A percentile compares a stretch with the other conserved stretches of the same genome.
Conservation (phyloP, 1,139 yeast species). For the Yamadazyma diddensiae region DNA sequence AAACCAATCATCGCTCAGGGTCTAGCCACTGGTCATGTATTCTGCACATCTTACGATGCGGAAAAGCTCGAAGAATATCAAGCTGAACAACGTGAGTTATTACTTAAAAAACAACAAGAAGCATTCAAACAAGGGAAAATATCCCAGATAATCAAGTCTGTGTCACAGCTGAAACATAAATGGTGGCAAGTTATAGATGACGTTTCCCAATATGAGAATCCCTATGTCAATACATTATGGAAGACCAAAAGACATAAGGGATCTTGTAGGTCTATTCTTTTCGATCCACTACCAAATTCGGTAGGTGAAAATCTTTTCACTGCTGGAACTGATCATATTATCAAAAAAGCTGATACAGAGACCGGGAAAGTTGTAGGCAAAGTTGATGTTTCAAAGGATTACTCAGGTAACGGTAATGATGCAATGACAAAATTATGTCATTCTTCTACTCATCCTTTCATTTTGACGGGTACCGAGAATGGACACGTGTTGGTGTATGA, state of each 20-base stretch:
- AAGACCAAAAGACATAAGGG: conserved; percentile 88
- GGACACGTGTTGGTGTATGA: conserved; percentile 68
- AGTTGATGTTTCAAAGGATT: conserved; percentile 26
- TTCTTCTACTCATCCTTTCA: conserved; percentile 60
- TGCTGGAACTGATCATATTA: conserved; percentile 75
- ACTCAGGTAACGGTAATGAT: conserved; percentile 26
- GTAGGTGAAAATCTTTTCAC: conserved; percentile 59
- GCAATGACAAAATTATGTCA: conserved; percentile 59
- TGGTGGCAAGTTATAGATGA: conserved; percentile 51
- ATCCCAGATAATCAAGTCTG: conserved; percentile 27
- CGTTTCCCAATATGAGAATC: conserved; percentile 21
- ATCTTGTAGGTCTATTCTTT: conserved; percentile 72
- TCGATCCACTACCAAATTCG: conserved; percentile 49
- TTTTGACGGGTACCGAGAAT: conserved; percentile 76
- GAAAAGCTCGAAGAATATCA: conserved; percentile 36
- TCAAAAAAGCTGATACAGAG: conserved; percentile 69
- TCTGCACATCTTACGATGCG: conserved; percentile 54
- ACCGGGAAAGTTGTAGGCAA: conserved; percentile 78
- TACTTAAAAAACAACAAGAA: conserved; percentile 19
- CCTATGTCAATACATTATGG: conserved; percentile 54
- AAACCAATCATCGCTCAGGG: conserved; percentile 67
- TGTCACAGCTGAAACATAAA: conserved; percentile 38
- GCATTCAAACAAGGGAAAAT: conserved; percentile 29
- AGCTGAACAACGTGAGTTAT: conserved; percentile 20
- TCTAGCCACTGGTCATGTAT: conserved; percentile 74